Base-by-base conservation (phyloP, 2,329 filamentous ascomycete genomes). In the Alternaria arbusti region DNA sequence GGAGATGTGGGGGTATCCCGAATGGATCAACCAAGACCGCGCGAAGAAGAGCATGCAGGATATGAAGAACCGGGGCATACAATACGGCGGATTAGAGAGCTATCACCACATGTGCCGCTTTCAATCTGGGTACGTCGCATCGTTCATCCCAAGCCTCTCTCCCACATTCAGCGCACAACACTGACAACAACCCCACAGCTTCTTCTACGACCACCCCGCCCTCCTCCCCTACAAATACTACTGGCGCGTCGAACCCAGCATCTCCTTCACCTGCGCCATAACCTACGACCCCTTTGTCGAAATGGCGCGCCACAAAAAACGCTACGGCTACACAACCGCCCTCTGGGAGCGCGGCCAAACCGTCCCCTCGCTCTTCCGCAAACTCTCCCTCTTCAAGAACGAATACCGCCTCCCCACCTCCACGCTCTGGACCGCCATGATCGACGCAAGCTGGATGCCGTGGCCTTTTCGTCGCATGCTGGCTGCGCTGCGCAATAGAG, bases 91-190 rank as follows among this genome's bases (percentile, higher is more conserved):
- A 72, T 91, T 91, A 85, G 83, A 92, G 56, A 97, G 92, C 58
- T 98, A 98, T 82, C 94, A 97, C 81, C 91, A 97, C 77, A 98
- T 98, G 95, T 98, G 95, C 77, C 89, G 95, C 59, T 98, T 95
- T 93, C 97, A 98, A 83, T 71, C 67, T 28, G 71, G 70, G 65
- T 70, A 59, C 5, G 62, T 63, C 36, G 15, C 23, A 43, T 25
- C 28, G 11, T 45, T 10, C 22, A 46, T 20, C 17, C 30, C 13
- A n/a, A 54, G 11, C 59, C 26, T 46, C 44, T 28, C 3, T 5
- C 44, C n/a, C 22, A 6, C 6, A 9, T 8, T 1, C 9, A 32
- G 25, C 17, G 20, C 25, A 17, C 36, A 40, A 10, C 36, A 8
- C 45, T 44, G 74, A 49, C 10, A 20, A 13, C 20, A 26, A 32